Evolutionary conservation across 192 early-diverging fungal genomes (phyloP), one percentile per base, ranked within the genome.

Genomic region (Podila clonocystis): DNA sequence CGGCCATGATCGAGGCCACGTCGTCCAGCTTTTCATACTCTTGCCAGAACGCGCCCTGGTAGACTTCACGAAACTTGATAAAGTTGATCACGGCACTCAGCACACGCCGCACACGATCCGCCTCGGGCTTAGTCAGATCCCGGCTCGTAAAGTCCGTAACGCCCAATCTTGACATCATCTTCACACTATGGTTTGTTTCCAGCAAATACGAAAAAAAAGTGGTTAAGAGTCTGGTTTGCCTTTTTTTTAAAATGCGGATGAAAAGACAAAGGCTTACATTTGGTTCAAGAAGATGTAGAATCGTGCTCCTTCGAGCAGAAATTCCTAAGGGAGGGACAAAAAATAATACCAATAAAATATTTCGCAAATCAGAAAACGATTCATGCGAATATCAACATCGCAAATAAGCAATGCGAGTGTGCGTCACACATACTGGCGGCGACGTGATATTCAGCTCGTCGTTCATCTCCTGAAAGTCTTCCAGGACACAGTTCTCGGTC

Each of bases 61-160:
- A 85, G 69, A 95, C 92, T 63, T 96, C 94, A 24, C 94, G 84
- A 74, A 97, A 97, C 84, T 94, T 97, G 62, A 91, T 92, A 87
- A 95, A 97, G 74, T 97, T 97, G 73, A 95, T 95, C 28, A 96
- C 84, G 9, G 89, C 93, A 79, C 91, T 93, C 12, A 97, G 85
- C n/a, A 94, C 88, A n/a, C 86, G 82, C 0, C 91, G 78, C 31
- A 95, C 82, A 6, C 91, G 87, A 0, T 72, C 83, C 0, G 91
- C 86, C 72, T 95, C 93, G 0, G 96, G 96, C n/a, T 88, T 90
- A 22, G 94, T 82, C 61, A 97, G 74, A 71, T 97, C 96, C 38
- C 91, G 85, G 17, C 94, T 84, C 49, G 87, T 89, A 82, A 96
- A 95, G 74, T 94, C 93, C 13, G 88, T 82, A 1, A 94, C 78